Evolutionary conservation across 768 basidiomycete species (phyloP).

Genomic region (Boletus rubroflammeus): DNA sequence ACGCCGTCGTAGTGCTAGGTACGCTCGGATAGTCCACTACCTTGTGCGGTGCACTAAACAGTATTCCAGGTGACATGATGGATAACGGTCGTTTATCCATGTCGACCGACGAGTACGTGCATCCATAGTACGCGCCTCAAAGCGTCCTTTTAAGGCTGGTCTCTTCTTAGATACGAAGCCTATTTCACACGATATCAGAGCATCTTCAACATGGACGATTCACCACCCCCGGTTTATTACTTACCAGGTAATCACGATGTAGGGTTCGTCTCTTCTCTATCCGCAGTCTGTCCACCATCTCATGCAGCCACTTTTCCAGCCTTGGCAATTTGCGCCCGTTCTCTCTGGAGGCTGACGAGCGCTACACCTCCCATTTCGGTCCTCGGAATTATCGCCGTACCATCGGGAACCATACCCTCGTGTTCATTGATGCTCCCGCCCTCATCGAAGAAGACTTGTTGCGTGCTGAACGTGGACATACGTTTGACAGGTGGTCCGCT

Average conservation of each 20-base stretch:
- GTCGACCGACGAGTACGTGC: constrained; percentile 63
- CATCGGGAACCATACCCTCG: constrained; percentile 67
- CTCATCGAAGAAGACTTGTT: constrained; percentile 70
- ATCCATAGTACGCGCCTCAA: not conserved
- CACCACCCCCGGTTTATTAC: constrained; percentile 54
- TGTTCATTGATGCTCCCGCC: constrained; percentile 70
- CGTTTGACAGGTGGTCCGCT: constrained; percentile 46
- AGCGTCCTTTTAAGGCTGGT: constrained; percentile 1
- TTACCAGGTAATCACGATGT: constrained; percentile 92
- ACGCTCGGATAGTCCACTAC: not conserved
- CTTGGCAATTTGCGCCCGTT: constrained; percentile 29
- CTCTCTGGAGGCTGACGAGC: constrained; percentile 43
- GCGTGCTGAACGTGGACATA: constrained; percentile 40
- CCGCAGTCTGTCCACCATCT: not conserved
- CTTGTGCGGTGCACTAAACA: not conserved
- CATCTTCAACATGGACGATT: constrained; percentile 56
- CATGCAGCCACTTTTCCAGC: constrained; percentile 13
- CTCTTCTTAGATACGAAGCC: constrained; percentile 57
- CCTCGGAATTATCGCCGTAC: constrained; percentile 59
- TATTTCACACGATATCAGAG: constrained; percentile 66
- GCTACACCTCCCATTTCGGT: constrained; percentile 78
- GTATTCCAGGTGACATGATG: constrained; percentile 68
- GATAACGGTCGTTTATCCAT: constrained; percentile 72
- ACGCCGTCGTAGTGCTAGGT: constrained; percentile 79
- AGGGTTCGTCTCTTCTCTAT: constrained; percentile 45